Percentiles rank a stretch among this genome's conserved stretches.
Evolutionary conservation across 2,329 filamentous ascomycete genomes (phyloP).

Genomic region (Aspergillus transmontanensis): DNA sequence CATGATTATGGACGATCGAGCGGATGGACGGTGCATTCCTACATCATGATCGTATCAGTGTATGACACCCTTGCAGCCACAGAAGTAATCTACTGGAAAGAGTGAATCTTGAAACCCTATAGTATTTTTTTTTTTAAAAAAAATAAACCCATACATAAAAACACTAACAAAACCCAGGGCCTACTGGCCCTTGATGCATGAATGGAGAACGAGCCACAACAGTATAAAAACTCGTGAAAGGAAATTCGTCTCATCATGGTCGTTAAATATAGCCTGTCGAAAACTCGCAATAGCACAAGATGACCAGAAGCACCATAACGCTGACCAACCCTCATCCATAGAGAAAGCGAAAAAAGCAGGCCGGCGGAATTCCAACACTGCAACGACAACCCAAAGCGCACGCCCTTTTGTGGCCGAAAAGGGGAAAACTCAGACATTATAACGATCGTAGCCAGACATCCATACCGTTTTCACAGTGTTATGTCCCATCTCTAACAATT

Average conservation of each 20-base stretch:
- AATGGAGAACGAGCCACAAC: slow-evolving; percentile 21
- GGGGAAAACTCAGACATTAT: slow-evolving; percentile 4
- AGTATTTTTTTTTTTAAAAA: slow-evolving; percentile 1
- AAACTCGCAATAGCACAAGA: slow-evolving; percentile 20
- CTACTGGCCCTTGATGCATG: slow-evolving; percentile 11
- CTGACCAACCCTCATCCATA: slow-evolving; percentile 20
- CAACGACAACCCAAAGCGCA: slow-evolving; percentile 17
- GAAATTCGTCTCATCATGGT: slow-evolving; percentile 43
- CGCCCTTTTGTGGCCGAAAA: slow-evolving; percentile 6
- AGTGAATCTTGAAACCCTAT: neutral
- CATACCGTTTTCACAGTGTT: neutral
- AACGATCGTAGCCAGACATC: slow-evolving; percentile 12
- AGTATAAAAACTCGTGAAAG: slow-evolving; percentile 26
- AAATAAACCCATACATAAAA: slow-evolving; percentile 14
- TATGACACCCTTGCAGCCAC: too few species aligned
- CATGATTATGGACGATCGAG: neutral
- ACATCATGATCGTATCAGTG: too few species aligned
- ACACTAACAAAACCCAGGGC: slow-evolving; percentile 5
- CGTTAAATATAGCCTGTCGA: slow-evolving; percentile 30
- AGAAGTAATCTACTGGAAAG: neutral
- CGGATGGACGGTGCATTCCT: too few species aligned
- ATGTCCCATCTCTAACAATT: slow-evolving; percentile 5
- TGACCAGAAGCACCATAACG: slow-evolving; percentile 25
- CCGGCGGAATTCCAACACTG: slow-evolving; percentile 17
- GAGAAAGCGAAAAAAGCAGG: slow-evolving; percentile 18